Evolutionary conservation across 768 basidiomycete genomes (phyloP), one percentile per base, ranked within the genome.

Genomic region (Kwoniella dendrophila): DNA sequence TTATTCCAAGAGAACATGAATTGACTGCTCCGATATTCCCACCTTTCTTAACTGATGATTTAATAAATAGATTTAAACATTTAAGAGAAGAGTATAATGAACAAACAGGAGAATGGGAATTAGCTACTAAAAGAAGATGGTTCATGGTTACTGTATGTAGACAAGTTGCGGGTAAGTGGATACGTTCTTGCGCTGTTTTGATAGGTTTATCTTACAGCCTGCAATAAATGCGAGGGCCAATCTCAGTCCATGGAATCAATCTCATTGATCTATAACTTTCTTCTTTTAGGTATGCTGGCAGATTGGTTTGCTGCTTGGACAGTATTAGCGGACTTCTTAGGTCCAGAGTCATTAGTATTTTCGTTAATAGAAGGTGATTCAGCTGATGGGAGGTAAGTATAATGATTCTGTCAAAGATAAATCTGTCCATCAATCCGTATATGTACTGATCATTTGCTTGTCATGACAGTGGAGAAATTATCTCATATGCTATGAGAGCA

Each of bases 291-390:
- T 5, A 74, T 74, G 72, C 59, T 74, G 16, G 73, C 63, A 8
- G 73, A 74, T 32, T 74, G 73, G 73, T 74, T 74, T 38, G 66
- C 70, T 1, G 60, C 67, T n/a, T 74, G 73, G 73, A 74, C 73
- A 7, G 70, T 74, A 14, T 49, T 74, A n/a, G 68, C 70, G 6
- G 73, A 74, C 33, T 74, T 68, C 48, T 50, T 74, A 5, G 73
- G 73, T 38, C 73, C 73, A 0, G 73, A 74, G 36, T 63, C 66
- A 2, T 54, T 72, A 29, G 61, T 67, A 1, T 72, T 74, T 50
- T 72, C 70, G 0, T 56, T 74, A 6, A 27, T 72, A 14, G 73
- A 74, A 47, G 73, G 73, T 26, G 73, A 67, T 30, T 74, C 73
- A 5, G 73, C 64, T 12, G 73, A 74, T 51, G 73, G 73, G 36